These are phyloP conservation scores for Styphnolobium japonicum DNA, from an alignment of 306 rosid species.

Conservation along the genomic window DNA sequence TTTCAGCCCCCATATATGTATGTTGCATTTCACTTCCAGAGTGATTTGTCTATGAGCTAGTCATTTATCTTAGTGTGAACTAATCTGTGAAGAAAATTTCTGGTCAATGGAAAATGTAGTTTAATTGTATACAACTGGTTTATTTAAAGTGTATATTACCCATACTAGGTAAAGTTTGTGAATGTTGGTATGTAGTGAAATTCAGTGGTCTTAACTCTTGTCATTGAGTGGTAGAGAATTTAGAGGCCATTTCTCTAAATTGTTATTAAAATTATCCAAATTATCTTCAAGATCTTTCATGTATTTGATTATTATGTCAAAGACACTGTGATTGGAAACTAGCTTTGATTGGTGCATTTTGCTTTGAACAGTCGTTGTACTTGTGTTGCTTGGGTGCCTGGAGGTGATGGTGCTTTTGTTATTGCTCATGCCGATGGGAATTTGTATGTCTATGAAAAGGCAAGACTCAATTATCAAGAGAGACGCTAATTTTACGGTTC, in stretches of 20 bases:
- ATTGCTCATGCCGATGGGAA: slow-evolving; percentile 96
- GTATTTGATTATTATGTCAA: not conserved
- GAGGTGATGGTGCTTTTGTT: slow-evolving; percentile 86
- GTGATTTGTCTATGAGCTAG: not conserved
- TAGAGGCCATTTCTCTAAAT: not conserved
- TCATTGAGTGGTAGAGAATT: not conserved
- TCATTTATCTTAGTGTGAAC: not conserved
- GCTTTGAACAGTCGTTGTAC: slow-evolving; percentile 83
- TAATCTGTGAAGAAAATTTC: not conserved
- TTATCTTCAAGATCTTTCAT: not conserved
- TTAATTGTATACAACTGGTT: not conserved
- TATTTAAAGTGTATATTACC: not conserved
- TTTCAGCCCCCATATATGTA: not conserved
- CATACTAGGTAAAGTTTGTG: not conserved
- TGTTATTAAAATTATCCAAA: not conserved
- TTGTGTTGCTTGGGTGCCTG: slow-evolving; percentile 87
- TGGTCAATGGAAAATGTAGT: not conserved
- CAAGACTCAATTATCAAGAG: slow-evolving; percentile 40
- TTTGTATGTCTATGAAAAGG: slow-evolving; percentile 89
- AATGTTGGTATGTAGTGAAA: not conserved
- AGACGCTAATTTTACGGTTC: slow-evolving; percentile 16
- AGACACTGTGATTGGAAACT: slow-evolving; percentile 7
- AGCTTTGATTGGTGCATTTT: slow-evolving; percentile 37
- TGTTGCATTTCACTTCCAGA: not conserved
- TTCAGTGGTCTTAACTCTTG: not conserved